Percentiles rank a stretch among this genome's conserved stretches.
Evolutionary conservation across 352 stramenopile species (phyloP).

Genomic region (Bremia lactucae): DNA sequence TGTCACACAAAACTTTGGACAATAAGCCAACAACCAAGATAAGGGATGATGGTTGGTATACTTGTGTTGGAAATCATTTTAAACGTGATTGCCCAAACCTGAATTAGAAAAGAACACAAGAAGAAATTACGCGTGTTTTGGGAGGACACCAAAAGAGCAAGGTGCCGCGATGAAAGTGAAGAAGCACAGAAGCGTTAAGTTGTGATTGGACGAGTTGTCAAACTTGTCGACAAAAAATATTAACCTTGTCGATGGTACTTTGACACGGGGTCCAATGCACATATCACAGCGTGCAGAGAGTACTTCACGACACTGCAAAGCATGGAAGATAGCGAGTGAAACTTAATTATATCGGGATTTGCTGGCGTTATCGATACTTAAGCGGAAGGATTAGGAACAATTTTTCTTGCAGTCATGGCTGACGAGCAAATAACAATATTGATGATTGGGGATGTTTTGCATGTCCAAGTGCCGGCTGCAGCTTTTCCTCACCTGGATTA

Average conservation of each 20-base stretch:
- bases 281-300: conserved; percentile 8
- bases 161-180: too few species aligned
- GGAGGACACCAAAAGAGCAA: too few species aligned
- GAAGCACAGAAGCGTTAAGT: conserved; percentile 1
- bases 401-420: conserved; percentile 1
- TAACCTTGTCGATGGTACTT: conserved; percentile 13
- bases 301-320: conserved; percentile 6
- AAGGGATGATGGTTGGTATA: too few species aligned
- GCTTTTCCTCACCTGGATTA: conserved; percentile 7
- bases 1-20: too few species aligned
- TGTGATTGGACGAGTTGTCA: not conserved
- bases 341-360: conserved; percentile 3
- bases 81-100: too few species aligned
- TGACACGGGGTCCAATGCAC: conserved; percentile 6
- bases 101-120: too few species aligned
- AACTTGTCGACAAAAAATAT: not conserved
- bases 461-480: conserved; percentile 8
- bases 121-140: too few species aligned
- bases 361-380: conserved; percentile 1
- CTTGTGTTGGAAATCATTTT: too few species aligned
- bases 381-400: conserved; percentile 9
- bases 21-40: too few species aligned
- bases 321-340: conserved; percentile 11
- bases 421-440: conserved; percentile 9
- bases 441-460: conserved; percentile 3